Percentiles rank a stretch among this genome's conserved stretches.
phyloP scores from a whole-genome alignment of 805 yeast genomes.

The Ogataea dorogensis region DNA sequence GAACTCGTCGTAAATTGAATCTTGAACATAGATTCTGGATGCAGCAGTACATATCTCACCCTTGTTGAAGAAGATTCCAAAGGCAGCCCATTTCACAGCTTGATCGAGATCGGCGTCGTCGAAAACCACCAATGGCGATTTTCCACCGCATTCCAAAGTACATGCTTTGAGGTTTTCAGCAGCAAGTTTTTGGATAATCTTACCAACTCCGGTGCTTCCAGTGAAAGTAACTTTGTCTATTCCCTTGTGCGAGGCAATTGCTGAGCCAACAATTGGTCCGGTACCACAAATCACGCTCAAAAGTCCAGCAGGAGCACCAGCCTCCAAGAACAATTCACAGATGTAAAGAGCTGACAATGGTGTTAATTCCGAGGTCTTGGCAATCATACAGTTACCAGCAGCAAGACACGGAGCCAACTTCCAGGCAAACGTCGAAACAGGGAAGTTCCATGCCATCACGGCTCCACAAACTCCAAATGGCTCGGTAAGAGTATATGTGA shows the following conservation, averaged over 20 bases:
- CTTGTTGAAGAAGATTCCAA: constrained; percentile 88
- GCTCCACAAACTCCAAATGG: constrained; percentile 72
- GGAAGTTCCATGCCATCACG: constrained; percentile 73
- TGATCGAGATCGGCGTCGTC: constrained; percentile 78
- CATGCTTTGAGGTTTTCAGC: constrained; percentile 85
- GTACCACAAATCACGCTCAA: constrained; percentile 61
- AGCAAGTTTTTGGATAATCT: constrained; percentile 74
- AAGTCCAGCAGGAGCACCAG: constrained; percentile 65
- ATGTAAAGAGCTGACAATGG: constrained; percentile 63
- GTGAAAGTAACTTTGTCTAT: constrained; percentile 67
- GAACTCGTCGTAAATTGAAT: constrained; percentile 75
- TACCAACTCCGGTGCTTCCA: constrained; percentile 73
- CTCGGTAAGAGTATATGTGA: constrained; percentile 62
- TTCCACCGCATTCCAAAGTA: constrained; percentile 94
- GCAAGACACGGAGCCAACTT: constrained; percentile 67
- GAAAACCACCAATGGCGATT: constrained; percentile 87
- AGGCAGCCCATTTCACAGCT: constrained; percentile 71
- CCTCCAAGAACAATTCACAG: constrained; percentile 52
- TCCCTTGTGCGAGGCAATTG: constrained; percentile 54
- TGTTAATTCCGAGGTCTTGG: constrained; percentile 65
- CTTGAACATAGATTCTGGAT: constrained; percentile 87
- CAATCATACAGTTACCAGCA: constrained; percentile 61
- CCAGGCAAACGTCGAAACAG: constrained; percentile 67
- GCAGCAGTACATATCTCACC: constrained; percentile 98
- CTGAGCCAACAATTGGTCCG: constrained; percentile 60